These are phyloP conservation scores for Penicillium robsamsonii DNA, from an alignment of 495 filamentous ascomycete genomes.

Conservation along the genomic window DNA sequence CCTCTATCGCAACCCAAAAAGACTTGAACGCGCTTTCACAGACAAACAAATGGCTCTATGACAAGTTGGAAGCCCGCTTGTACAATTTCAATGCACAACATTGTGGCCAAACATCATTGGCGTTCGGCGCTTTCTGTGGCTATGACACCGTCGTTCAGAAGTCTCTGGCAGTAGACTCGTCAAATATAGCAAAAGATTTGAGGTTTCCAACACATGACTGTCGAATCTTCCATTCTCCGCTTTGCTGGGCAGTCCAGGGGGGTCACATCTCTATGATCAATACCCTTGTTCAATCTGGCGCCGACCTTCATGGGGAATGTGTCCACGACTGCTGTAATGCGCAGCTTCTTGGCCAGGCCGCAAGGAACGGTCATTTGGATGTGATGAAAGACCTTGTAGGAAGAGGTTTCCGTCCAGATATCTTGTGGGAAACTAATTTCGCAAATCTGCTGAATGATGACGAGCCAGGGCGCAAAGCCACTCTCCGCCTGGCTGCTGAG, in stretches of 20 bases:
- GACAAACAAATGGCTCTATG: constrained; percentile 1
- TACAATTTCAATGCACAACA: not conserved
- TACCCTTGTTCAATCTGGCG: not conserved
- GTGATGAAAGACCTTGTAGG: not conserved
- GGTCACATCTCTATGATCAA: not conserved
- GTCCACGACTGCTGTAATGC: not conserved
- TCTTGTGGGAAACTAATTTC: not conserved
- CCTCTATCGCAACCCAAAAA: not conserved
- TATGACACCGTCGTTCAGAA: not conserved
- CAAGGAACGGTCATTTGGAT: not conserved
- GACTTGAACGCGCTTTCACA: not conserved
- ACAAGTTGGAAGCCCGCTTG: not conserved
- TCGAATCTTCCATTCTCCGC: not conserved
- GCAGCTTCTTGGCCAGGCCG: not conserved
- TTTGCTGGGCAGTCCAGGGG: constrained; percentile 1
- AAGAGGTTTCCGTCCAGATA: not conserved
- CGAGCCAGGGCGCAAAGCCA: not conserved
- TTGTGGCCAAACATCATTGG: not conserved
- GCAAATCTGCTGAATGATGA: not conserved
- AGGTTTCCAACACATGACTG: not conserved
- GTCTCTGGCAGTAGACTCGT: not conserved
- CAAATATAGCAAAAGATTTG: not conserved
- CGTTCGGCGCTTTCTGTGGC: constrained; percentile 2
- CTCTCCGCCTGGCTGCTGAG: not conserved
- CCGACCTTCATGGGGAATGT: not conserved